These are phyloP conservation scores for Acacia acuminata DNA, from an alignment of 306 rosid genomes.

Conservation along the genomic window DNA sequence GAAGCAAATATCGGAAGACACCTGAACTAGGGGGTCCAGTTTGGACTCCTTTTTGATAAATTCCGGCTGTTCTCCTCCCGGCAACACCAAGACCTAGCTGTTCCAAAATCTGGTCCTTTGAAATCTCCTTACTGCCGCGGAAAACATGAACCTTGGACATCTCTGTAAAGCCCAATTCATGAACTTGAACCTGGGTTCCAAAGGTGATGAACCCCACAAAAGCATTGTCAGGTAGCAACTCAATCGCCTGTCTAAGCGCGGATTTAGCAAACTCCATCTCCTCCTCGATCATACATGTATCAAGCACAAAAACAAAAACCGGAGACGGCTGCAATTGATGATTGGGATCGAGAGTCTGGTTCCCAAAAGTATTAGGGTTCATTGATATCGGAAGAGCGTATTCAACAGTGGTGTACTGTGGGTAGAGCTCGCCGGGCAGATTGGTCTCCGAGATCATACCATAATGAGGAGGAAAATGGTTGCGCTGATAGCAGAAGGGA, in stretches of 20 bases:
- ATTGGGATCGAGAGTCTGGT: constrained; percentile 30
- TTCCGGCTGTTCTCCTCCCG: constrained; percentile 44
- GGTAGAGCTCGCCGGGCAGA: constrained; percentile 86
- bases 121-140: constrained; percentile 70
- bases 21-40: constrained; percentile 47
- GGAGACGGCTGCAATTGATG: constrained; percentile 45
- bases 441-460: constrained; percentile 72
- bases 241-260: constrained; percentile 61
- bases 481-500: constrained; percentile 79
- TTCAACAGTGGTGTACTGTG: constrained; percentile 79
- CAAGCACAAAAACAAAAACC: constrained; percentile 76
- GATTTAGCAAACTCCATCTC: constrained; percentile 70
- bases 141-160: constrained; percentile 84
- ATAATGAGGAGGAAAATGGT: constrained; percentile 85
- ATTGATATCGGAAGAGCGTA: constrained; percentile 48
- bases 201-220: constrained; percentile 76
- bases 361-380: constrained; percentile 27
- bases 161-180: constrained; percentile 79
- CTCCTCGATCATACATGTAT: constrained; percentile 79
- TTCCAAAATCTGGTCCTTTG: constrained; percentile 71
- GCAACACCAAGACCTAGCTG: constrained; percentile 59
- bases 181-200: constrained; percentile 91
- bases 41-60: constrained; percentile 49
- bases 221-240: constrained; percentile 73
- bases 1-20: constrained; percentile 66